Conservation (phyloP, 2,329 filamentous ascomycete genomes). For the Paecilomyces niveus region DNA sequence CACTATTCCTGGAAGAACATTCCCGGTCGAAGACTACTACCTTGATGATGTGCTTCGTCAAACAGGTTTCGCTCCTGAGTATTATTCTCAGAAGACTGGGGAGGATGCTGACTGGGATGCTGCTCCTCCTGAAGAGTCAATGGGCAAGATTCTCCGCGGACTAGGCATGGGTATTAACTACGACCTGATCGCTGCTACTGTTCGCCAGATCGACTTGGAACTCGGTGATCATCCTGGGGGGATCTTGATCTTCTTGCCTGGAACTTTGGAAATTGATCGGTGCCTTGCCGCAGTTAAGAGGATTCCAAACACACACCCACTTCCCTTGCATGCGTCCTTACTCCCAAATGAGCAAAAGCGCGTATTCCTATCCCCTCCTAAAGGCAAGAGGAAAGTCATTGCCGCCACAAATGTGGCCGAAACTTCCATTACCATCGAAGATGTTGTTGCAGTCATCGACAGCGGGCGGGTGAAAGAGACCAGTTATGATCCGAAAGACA, state of each 20-base stretch:
- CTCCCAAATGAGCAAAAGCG: constrained; percentile 80
- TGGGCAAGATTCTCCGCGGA: constrained; percentile 65
- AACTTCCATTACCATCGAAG: constrained; percentile 97
- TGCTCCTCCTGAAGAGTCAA: constrained; percentile 37
- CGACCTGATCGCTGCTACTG: constrained; percentile 70
- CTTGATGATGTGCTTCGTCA: constrained; percentile 78
- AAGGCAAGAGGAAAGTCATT: constrained; percentile 82
- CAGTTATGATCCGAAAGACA: constrained; percentile 82
- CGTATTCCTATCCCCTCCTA: constrained; percentile 71
- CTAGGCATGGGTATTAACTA: constrained; percentile 87
- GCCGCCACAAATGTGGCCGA: constrained; percentile 96
- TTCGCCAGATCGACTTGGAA: constrained; percentile 72
- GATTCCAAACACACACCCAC: constrained; percentile 63
- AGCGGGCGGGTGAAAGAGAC: constrained; percentile 95
- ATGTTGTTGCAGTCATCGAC: constrained; percentile 93
- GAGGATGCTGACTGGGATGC: constrained; percentile 32
- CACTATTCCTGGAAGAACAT: constrained; percentile 82
- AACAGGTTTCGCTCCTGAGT: constrained; percentile 59
- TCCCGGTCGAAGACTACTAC: constrained; percentile 83
- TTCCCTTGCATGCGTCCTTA: constrained; percentile 87
- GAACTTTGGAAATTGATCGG: constrained; percentile 82
- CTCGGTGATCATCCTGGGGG: constrained; percentile 69
- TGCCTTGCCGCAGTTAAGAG: constrained; percentile 62
- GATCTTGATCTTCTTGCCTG: constrained; percentile 92
- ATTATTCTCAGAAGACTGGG: constrained; percentile 19